Evolutionary conservation across 257 asterid genomes (phyloP).

Genomic region (Solanum megistacrolobum): DNA sequence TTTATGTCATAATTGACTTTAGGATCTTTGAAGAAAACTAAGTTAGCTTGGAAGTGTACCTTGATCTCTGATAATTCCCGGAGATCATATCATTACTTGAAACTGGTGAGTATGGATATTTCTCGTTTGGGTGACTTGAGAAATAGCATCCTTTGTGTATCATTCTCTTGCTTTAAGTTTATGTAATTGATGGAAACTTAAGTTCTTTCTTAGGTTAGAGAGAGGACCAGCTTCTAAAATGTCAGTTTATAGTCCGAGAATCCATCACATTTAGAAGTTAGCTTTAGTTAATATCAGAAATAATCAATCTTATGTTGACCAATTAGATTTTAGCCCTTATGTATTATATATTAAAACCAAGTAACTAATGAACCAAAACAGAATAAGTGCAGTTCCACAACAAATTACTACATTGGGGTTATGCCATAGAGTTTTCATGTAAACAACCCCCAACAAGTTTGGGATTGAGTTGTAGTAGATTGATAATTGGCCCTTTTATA

Average conservation of each 20-base stretch:
- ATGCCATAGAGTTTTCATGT: not conserved
- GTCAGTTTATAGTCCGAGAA: not conserved
- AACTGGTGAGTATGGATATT: not conserved
- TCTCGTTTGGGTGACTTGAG: not conserved
- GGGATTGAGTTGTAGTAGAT: not conserved
- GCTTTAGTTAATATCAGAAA: not conserved
- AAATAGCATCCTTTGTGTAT: not conserved
- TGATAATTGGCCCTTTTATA: not conserved
- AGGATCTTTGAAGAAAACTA: not conserved
- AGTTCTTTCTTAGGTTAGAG: not conserved
- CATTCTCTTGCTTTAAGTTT: not conserved
- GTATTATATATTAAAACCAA: not conserved
- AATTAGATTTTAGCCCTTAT: not conserved
- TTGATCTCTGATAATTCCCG: not conserved
- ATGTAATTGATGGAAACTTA: not conserved
- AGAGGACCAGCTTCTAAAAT: not conserved
- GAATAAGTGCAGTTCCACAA: not conserved
- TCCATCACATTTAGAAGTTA: not conserved
- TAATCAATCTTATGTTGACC: not conserved
- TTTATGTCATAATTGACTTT: not conserved
- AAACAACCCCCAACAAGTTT: not conserved
- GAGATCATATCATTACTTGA: not conserved
- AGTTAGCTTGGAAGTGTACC: not conserved
- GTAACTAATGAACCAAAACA: not conserved
- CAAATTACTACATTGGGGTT: not conserved